phyloP scores from a whole-genome alignment of 768 basidiomycete genomes.

The Cyclocybe cylindracea region DNA sequence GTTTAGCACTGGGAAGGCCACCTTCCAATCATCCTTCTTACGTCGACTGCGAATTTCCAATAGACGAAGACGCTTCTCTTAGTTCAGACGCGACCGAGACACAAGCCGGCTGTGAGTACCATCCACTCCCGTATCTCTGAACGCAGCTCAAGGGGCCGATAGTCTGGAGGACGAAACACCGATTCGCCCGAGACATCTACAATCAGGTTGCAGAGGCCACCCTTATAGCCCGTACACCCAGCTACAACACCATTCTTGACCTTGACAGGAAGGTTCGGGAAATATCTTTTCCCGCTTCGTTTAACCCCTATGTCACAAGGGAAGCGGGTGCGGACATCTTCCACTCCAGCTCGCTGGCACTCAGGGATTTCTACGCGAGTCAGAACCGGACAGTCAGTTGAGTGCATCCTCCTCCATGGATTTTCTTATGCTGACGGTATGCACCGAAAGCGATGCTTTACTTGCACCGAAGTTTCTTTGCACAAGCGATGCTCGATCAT shows the following conservation, averaged over 20 bases:
- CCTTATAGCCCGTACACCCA: slow-evolving; percentile 46
- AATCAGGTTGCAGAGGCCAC: slow-evolving; percentile 48
- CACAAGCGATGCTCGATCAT: slow-evolving; percentile 56
- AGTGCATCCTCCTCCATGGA: slow-evolving; percentile 23
- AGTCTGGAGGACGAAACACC: slow-evolving; percentile 64
- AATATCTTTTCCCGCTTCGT: slow-evolving; percentile 43
- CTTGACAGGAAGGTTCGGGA: slow-evolving; percentile 52
- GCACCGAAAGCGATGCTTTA: slow-evolving; percentile 46
- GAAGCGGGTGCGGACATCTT: slow-evolving; percentile 50
- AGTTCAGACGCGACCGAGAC: slow-evolving; percentile 40
- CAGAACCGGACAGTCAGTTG: slow-evolving; percentile 60
- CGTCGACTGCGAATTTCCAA: slow-evolving; percentile 62
- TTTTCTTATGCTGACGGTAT: neutral
- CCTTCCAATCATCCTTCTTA: slow-evolving; percentile 60
- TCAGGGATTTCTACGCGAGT: slow-evolving; percentile 56
- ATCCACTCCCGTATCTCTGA: neutral
- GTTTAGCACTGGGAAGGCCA: slow-evolving; percentile 59
- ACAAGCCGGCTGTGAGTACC: slow-evolving; percentile 50
- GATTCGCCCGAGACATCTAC: slow-evolving; percentile 51
- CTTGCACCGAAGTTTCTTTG: slow-evolving; percentile 58
- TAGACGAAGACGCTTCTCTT: slow-evolving; percentile 51
- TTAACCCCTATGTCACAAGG: slow-evolving; percentile 44
- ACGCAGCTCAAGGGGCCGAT: neutral
- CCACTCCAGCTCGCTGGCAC: slow-evolving; percentile 48
- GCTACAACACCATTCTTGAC: slow-evolving; percentile 48